Evolutionary conservation across 768 basidiomycete genomes (phyloP).

Genomic region (Mycena galericulata): DNA sequence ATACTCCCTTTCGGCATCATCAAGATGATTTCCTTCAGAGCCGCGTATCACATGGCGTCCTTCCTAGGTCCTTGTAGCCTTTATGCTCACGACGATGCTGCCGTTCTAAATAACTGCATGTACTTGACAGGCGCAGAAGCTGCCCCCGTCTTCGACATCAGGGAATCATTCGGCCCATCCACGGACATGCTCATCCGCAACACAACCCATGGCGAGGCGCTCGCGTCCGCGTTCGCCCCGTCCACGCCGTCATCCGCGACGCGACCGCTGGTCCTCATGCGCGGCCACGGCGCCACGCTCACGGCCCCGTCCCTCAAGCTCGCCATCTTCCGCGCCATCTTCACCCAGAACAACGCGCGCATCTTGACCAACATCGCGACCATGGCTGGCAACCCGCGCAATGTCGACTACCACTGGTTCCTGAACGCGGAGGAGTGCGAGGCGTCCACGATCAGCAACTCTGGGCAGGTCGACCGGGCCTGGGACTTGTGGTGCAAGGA

Average conservation of each 20-base stretch:
- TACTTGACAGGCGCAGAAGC: slow-evolving; percentile 26
- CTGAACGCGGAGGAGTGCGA: slow-evolving; percentile 29
- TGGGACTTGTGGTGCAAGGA: slow-evolving; percentile 35
- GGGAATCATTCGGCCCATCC: slow-evolving; percentile 24
- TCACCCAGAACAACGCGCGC: slow-evolving; percentile 31
- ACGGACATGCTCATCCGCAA: slow-evolving; percentile 38
- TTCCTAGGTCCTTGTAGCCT: slow-evolving; percentile 20
- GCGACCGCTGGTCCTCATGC: slow-evolving; percentile 32
- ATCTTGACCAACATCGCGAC: slow-evolving; percentile 28
- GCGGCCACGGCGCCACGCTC: slow-evolving; percentile 35
- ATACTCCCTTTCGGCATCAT: slow-evolving; percentile 32
- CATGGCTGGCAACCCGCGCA: slow-evolving; percentile 19
- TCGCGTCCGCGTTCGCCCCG: slow-evolving; percentile 26
- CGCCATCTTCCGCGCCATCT: slow-evolving; percentile 29
- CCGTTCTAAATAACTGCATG: not conserved
- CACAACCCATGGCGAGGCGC: slow-evolving; percentile 32
- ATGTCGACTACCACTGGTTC: slow-evolving; percentile 9
- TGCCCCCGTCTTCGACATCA: slow-evolving; percentile 32
- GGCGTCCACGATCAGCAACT: slow-evolving; percentile 9
- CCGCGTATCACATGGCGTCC: slow-evolving; percentile 35
- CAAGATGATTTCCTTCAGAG: slow-evolving; percentile 29
- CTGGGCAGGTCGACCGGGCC: slow-evolving; percentile 29
- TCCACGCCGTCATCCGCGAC: not conserved
- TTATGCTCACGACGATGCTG: not conserved
- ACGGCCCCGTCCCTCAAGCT: slow-evolving; percentile 31